Percentiles rank a stretch among this genome's conserved stretches.
Conservation (phyloP, 2,329 filamentous ascomycete genomes). For the Lecanicillium sp. region DNA sequence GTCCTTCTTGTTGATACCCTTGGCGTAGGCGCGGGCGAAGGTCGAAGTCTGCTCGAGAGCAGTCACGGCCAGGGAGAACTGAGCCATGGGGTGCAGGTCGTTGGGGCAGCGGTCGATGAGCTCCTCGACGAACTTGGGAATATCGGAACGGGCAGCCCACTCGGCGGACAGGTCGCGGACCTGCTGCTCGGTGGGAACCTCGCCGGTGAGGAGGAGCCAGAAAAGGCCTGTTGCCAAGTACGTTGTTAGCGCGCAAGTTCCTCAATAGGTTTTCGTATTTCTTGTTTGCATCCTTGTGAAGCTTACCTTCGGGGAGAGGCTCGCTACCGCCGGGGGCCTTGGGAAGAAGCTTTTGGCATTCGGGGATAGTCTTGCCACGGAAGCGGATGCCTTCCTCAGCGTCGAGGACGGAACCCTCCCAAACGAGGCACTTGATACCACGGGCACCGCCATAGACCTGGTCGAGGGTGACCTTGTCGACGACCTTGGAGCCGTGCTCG, state of each 20-base stretch:
- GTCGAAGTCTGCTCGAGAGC: constrained; percentile 97
- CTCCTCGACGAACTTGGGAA: constrained; percentile 98
- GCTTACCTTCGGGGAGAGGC: constrained; percentile 83
- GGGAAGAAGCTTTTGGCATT: constrained; percentile 95
- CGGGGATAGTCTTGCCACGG: constrained; percentile 97
- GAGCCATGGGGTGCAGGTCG: constrained; percentile 98
- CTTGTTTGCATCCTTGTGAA: too few relatives aligned
- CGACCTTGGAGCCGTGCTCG: constrained; percentile 88
- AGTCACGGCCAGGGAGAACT: constrained; percentile 96
- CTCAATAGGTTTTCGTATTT: background rate
- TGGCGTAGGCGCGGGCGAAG: constrained; percentile 97
- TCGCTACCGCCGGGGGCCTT: constrained; percentile 95
- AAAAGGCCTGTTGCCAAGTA: constrained; percentile 78
- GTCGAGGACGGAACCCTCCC: constrained; percentile 98
- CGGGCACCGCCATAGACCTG: constrained; percentile 99
- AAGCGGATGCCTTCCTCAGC: constrained; percentile 99
- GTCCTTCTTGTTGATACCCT: constrained; percentile 98
- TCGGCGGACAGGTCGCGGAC: constrained; percentile 96
- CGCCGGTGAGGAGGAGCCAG: constrained; percentile 97
- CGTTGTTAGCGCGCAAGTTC: constrained; percentile 11
- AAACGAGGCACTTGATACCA: constrained; percentile 97
- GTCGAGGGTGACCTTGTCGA: constrained; percentile 97
- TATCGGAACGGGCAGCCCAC: constrained; percentile 94
- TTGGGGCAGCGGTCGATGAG: constrained; percentile 99
- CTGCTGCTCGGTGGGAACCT: constrained; percentile 96